phyloP scores from a whole-genome alignment of 163 green algal genomes.

The Trebouxiophyceae sp. region DNA sequence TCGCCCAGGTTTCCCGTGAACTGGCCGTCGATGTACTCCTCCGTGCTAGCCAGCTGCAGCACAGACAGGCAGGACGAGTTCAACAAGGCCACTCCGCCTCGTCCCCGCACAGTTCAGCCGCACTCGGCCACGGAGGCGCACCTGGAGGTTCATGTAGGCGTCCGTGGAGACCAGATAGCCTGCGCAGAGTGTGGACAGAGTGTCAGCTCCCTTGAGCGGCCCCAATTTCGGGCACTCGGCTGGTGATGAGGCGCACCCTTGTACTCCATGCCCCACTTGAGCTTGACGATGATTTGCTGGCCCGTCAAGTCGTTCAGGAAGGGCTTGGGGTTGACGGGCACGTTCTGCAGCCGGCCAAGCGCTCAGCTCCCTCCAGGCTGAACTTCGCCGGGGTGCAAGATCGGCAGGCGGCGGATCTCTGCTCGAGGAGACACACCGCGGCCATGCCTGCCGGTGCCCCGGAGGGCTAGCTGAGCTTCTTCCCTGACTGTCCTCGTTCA shows the following conservation, averaged over 20 bases:
- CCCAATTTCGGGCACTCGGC: too few relatives aligned
- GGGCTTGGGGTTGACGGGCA: conserved; percentile 93
- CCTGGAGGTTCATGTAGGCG: conserved; percentile 94
- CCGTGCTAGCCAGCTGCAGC: conserved; percentile 86
- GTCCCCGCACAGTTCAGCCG: too few relatives aligned
- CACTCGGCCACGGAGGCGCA: conserved; percentile 11
- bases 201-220: too few relatives aligned
- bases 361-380: too few relatives aligned
- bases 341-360: conserved; percentile 53
- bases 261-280: conserved; percentile 99
- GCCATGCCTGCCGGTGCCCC: too few relatives aligned
- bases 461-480: too few relatives aligned
- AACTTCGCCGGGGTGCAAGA: too few relatives aligned
- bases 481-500: too few relatives aligned
- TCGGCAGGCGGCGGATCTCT: too few relatives aligned
- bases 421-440: too few relatives aligned
- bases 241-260: too few relatives aligned
- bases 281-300: conserved; percentile 92
- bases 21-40: conserved; percentile 94
- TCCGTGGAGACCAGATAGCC: conserved; percentile 93
- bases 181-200: conserved; percentile 17
- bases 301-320: conserved; percentile 97
- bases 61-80: background rate
- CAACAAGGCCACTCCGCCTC: too few relatives aligned
- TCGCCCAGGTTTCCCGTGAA: conserved; percentile 90